phyloP scores from a whole-genome alignment of 352 stramenopile genomes.

The Phytophthora pseudosyringae region DNA sequence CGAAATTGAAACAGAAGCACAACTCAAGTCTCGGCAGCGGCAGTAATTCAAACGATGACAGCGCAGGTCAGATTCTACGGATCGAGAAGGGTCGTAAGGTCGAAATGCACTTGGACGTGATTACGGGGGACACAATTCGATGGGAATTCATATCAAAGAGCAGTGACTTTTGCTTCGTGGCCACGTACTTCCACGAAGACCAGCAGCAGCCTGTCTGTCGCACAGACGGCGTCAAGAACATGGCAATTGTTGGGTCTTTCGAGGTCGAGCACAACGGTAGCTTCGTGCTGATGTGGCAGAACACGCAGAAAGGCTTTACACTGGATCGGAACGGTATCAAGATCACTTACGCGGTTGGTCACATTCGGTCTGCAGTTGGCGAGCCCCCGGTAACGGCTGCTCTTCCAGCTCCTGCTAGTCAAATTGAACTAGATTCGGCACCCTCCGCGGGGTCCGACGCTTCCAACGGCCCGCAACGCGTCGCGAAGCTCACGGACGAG shows the following conservation, averaged over 20 bases:
- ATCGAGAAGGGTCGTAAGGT: constrained; percentile 69
- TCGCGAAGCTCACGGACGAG: constrained; percentile 45
- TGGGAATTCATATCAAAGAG: constrained; percentile 71
- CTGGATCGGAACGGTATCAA: constrained; percentile 70
- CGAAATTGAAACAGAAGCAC: constrained; percentile 15
- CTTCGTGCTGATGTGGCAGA: constrained; percentile 80
- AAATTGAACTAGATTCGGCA: constrained; percentile 4
- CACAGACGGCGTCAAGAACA: constrained; percentile 74
- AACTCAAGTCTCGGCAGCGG: constrained; percentile 19
- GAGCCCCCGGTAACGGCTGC: background rate
- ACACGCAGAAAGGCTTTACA: constrained; percentile 71
- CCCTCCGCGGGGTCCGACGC: background rate
- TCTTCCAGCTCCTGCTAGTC: background rate
- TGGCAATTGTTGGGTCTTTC: constrained; percentile 55
- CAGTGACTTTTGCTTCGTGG: constrained; percentile 67
- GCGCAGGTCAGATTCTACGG: constrained; percentile 35
- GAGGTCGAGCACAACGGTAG: constrained; percentile 63
- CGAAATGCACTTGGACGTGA: constrained; percentile 86
- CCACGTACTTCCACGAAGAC: constrained; percentile 69
- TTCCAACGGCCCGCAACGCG: constrained; percentile 7
- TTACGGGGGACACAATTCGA: constrained; percentile 60
- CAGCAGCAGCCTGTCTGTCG: constrained; percentile 53
- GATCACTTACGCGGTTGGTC: constrained; percentile 61
- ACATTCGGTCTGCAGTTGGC: constrained; percentile 43
- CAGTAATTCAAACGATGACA: constrained; percentile 14